Evolutionary conservation across 1,139 yeast genomes (phyloP).

Genomic region (Debaryomyces nepalensis): DNA sequence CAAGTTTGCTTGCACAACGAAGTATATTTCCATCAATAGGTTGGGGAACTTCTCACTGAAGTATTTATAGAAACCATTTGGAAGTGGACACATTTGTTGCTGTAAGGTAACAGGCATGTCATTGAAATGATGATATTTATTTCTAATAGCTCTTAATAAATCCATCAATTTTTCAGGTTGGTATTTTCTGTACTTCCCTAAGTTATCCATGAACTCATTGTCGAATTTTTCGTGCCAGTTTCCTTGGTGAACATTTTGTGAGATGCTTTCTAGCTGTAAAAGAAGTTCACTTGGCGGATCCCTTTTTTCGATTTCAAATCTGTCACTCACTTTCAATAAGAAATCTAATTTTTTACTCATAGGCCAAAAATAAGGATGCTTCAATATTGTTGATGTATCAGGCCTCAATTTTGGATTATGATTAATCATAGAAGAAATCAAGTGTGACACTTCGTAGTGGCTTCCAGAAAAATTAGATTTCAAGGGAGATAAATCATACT

Average conservation of each 20-base stretch:
- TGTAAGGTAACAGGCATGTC: conserved; percentile 74
- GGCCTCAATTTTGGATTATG: conserved; percentile 76
- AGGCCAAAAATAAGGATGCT: conserved; percentile 91
- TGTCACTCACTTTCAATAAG: conserved; percentile 81
- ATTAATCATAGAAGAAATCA: conserved; percentile 73
- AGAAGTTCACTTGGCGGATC: conserved; percentile 83
- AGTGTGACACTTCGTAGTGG: conserved; percentile 68
- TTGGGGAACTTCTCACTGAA: conserved; percentile 78
- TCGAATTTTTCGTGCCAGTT: conserved; percentile 87
- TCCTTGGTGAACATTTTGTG: conserved; percentile 55
- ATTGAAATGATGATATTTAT: conserved; percentile 90
- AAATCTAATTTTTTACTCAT: conserved; percentile 78
- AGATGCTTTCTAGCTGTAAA: conserved; percentile 59
- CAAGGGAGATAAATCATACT: conserved; percentile 55
- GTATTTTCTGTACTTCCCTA: conserved; percentile 91
- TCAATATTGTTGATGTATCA: conserved; percentile 64
- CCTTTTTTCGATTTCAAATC: conserved; percentile 85
- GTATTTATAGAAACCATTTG: conserved; percentile 80
- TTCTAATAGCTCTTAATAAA: conserved; percentile 83
- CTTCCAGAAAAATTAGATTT: conserved; percentile 48
- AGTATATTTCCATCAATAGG: conserved; percentile 75
- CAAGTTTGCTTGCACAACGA: conserved; percentile 61
- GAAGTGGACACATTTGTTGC: conserved; percentile 73
- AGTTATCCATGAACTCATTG: conserved; percentile 69
- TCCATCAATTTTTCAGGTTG: conserved; percentile 80